These are phyloP conservation scores for Helicocarpus griseus DNA, from an alignment of 2,329 filamentous ascomycete species.

Conservation along the genomic window DNA sequence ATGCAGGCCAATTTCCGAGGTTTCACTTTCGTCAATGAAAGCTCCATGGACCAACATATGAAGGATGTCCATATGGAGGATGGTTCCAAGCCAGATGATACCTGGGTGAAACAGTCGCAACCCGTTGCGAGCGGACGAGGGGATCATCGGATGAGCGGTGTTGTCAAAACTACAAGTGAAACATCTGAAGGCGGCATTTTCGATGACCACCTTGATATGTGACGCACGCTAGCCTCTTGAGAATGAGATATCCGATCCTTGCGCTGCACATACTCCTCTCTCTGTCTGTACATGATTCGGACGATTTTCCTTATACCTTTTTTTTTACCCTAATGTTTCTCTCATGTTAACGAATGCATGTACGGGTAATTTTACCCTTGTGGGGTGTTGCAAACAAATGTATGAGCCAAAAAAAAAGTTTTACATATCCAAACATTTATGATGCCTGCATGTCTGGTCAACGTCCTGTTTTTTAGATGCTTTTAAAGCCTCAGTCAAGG, in stretches of 20 bases:
- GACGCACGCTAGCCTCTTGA: constrained; percentile 12
- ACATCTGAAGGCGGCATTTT: constrained; percentile 32
- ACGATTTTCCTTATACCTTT: background rate
- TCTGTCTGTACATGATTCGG: constrained; percentile 7
- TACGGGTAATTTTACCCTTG: background rate
- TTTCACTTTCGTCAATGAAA: constrained; percentile 98
- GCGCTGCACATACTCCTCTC: constrained; percentile 1
- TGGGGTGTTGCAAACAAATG: background rate
- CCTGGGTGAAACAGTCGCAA: constrained; percentile 7
- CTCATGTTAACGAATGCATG: constrained; percentile 2
- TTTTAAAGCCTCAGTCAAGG: background rate
- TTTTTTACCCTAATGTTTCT: background rate
- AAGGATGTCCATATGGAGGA: constrained; percentile 33
- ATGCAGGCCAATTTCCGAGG: constrained; percentile 98
- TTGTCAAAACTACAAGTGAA: constrained; percentile 31
- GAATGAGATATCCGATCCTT: background rate
- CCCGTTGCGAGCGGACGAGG: background rate
- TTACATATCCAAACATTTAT: background rate
- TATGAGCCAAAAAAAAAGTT: background rate
- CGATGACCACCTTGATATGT: constrained; percentile 37
- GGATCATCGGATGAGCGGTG: constrained; percentile 36
- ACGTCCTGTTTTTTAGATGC: background rate
- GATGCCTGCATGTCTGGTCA: background rate
- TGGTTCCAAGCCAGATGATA: constrained; percentile 22
- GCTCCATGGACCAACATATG: constrained; percentile 71